Conservation (phyloP, 1,139 yeast genomes). For the Tardiomyces blankii region DNA sequence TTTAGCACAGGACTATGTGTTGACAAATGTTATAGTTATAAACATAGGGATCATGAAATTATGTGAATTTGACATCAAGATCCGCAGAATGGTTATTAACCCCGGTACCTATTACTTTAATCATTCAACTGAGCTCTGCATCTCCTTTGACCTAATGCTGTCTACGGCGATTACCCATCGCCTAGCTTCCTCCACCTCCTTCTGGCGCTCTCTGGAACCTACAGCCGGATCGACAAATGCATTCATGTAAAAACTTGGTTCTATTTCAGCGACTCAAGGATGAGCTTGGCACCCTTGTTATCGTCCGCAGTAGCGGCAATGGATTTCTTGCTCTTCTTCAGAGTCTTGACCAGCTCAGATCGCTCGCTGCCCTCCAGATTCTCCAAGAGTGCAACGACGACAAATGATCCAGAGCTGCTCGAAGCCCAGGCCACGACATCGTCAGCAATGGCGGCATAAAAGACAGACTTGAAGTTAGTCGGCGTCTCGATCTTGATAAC, state of each 20-base stretch:
- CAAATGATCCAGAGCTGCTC: constrained; percentile 59
- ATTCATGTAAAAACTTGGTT: constrained; percentile 1
- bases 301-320: constrained; percentile 42
- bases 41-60: too few relatives aligned
- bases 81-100: too few relatives aligned
- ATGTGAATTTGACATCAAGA: too few relatives aligned
- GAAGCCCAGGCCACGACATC: constrained; percentile 57
- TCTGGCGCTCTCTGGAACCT: too few relatives aligned
- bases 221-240: background rate
- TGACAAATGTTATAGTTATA: too few relatives aligned
- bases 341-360: constrained; percentile 38
- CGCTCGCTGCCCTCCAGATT: constrained; percentile 23
- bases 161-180: too few relatives aligned
- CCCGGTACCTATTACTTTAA: too few relatives aligned
- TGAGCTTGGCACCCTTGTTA: constrained; percentile 74
- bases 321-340: constrained; percentile 32
- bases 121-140: too few relatives aligned
- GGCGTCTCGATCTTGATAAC: constrained; percentile 43
- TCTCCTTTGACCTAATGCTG: too few relatives aligned
- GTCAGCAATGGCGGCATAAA: constrained; percentile 35
- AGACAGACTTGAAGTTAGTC: constrained; percentile 48
- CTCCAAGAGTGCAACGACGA: constrained; percentile 43
- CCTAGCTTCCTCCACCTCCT: too few relatives aligned
- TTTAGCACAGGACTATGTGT: too few relatives aligned
- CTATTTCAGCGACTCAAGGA: constrained; percentile 29